phyloP scores from a whole-genome alignment of 495 filamentous ascomycete genomes.

The Pyrenula aspistea region DNA sequence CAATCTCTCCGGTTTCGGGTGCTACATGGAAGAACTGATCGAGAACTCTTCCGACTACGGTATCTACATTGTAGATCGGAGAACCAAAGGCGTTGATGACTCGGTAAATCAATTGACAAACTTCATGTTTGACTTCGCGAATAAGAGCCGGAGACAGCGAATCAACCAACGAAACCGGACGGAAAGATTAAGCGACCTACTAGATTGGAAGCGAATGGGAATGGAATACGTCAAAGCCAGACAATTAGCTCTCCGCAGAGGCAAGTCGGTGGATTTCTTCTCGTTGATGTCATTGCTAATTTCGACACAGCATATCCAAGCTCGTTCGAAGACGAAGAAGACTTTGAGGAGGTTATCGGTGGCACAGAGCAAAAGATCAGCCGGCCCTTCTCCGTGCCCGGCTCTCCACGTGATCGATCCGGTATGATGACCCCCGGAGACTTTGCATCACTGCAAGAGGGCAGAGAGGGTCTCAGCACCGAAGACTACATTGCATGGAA shows the following conservation, averaged over 20 bases:
- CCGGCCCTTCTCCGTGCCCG: slow-evolving; percentile 83
- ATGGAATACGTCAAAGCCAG: slow-evolving; percentile 98
- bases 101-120: slow-evolving; percentile 88
- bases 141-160: slow-evolving; percentile 85
- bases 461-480: slow-evolving; percentile 81
- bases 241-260: slow-evolving; percentile 78
- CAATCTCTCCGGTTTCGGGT: slow-evolving; percentile 93
- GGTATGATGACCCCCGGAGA: slow-evolving; percentile 99
- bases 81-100: slow-evolving; percentile 92
- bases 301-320: slow-evolving; percentile 67
- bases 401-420: slow-evolving; percentile 77
- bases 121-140: slow-evolving; percentile 92
- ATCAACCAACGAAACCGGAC: slow-evolving; percentile 99
- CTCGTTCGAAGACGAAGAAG: slow-evolving; percentile 65
- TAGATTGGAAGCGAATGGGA: slow-evolving; percentile 99
- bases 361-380: slow-evolving; percentile 86
- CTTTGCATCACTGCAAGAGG: slow-evolving; percentile 92
- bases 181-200: slow-evolving; percentile 81
- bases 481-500: slow-evolving; percentile 99
- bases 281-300: slow-evolving; percentile 1
- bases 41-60: slow-evolving; percentile 97
- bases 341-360: slow-evolving; percentile 74
- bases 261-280: slow-evolving; percentile 18
- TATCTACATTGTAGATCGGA: slow-evolving; percentile 96
- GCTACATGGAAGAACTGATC: slow-evolving; percentile 99